Conservation (phyloP, 2,329 filamentous ascomycete genomes). For the Talaromyces atroroseus region DNA sequence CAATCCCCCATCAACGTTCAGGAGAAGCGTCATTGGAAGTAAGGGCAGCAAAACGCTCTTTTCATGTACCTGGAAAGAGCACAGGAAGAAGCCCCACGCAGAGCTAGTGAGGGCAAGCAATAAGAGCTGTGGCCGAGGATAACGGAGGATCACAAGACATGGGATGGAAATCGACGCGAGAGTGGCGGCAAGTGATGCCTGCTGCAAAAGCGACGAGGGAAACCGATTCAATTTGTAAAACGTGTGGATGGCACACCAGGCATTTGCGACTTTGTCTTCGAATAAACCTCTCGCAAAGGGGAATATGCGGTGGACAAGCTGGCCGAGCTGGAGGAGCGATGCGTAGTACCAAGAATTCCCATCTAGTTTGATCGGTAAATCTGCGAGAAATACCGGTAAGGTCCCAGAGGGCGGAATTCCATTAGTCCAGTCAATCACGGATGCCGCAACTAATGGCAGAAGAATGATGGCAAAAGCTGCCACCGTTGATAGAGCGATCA, state of each 20-base stretch:
- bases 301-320: constrained; percentile 87
- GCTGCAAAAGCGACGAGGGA: constrained; percentile 65
- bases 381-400: constrained; percentile 56
- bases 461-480: constrained; percentile 70
- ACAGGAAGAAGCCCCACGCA: constrained; percentile 95
- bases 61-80: constrained; percentile 97
- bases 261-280: constrained; percentile 97
- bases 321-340: constrained; percentile 68
- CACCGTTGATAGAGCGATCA: constrained; percentile 68
- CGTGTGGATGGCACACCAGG: constrained; percentile 92
- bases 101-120: constrained; percentile 76
- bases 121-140: constrained; percentile 69
- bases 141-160: constrained; percentile 71
- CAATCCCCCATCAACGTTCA: constrained; percentile 73
- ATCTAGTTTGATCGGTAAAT: constrained; percentile 56
- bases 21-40: constrained; percentile 83
- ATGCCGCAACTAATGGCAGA: constrained; percentile 67
- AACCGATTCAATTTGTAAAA: constrained; percentile 80
- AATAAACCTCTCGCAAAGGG: constrained; percentile 94
- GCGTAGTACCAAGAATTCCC: constrained; percentile 67
- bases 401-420: constrained; percentile 59
- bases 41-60: constrained; percentile 92
- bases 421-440: constrained; percentile 61
- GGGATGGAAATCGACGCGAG: constrained; percentile 70
- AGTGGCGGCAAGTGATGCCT: constrained; percentile 68